Evolutionary conservation across 1,284 basidiomycete genomes (phyloP).

Genomic region (Tilletiopsis washingtonensis): DNA sequence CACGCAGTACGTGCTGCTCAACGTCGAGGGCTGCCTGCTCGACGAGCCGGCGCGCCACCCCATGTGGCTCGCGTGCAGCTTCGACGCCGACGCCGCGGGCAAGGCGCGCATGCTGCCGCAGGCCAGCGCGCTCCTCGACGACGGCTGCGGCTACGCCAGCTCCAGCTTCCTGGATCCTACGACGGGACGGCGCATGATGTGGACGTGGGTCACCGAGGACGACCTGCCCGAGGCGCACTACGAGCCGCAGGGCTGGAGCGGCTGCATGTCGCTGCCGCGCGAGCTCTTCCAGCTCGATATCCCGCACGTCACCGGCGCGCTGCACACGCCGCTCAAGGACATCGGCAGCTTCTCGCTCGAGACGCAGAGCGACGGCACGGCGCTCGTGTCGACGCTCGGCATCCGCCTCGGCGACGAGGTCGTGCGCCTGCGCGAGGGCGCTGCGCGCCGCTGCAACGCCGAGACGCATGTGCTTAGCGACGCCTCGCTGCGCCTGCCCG

Average conservation of each 20-base stretch:
- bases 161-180: slow-evolving; percentile 22
- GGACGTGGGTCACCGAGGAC: slow-evolving; percentile 36
- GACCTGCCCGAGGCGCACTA: slow-evolving; percentile 21
- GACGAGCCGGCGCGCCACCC: slow-evolving; percentile 17
- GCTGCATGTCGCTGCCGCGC: slow-evolving; percentile 23
- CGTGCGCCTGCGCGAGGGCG: slow-evolving; percentile 10
- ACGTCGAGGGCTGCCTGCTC: slow-evolving; percentile 20
- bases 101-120: slow-evolving; percentile 11
- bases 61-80: slow-evolving; percentile 11
- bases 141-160: slow-evolving; percentile 31
- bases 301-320: not conserved
- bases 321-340: not conserved
- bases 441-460: no score
- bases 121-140: slow-evolving; percentile 18
- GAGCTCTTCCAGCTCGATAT: slow-evolving; percentile 17
- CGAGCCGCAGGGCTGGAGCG: slow-evolving; percentile 29
- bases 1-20: slow-evolving; percentile 21
- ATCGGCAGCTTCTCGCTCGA: no score
- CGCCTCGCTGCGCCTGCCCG: not conserved
- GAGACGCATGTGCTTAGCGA: not conserved
- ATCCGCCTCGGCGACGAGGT: slow-evolving; percentile 18
- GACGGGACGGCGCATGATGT: slow-evolving; percentile 21
- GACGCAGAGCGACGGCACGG: not conserved
- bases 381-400: slow-evolving; percentile 8
- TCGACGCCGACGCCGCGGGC: slow-evolving; percentile 1